Evolutionary conservation across 2,329 filamentous ascomycete species (phyloP), one percentile per base, ranked within the genome.

Genomic region (Fusarium sulawesiense): DNA sequence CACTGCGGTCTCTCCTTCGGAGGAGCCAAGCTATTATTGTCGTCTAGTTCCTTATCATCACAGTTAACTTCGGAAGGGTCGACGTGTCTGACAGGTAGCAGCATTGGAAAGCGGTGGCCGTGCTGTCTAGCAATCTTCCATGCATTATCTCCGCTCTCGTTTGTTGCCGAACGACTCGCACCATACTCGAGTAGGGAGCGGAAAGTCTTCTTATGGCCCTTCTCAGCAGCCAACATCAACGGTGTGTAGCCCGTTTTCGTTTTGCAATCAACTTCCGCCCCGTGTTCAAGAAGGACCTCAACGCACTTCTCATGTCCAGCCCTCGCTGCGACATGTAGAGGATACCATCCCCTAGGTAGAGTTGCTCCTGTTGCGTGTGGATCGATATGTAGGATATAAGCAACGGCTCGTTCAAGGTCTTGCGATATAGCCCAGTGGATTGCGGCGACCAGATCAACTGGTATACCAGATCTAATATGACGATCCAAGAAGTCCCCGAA

Each of bases 231-330:
- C 41, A 68, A 34, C 61, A 68, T 68, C 2, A 68, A 21, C 14
- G 65, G 61, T n/a, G 65, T 68, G 44, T 53, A 62, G 6, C 57
- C 42, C 3, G 45, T 49, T 29, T 62, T 68, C 4, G 61, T 64
- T n/a, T 32, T 49, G 4, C 48, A 66, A 40, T 68, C 42, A 21
- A 56, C 44, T 10, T 66, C 45, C 4, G 62, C 63, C 1, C 58
- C 56, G 30, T 66, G 63, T 4, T 40, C 30, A 21, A 68, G 51
- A 32, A 68, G 63, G 7, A 56, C 50, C n/a, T 14, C 10, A 37
- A 56, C 48, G 10, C 47, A 56, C 18, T 57, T 56, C 6, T 51
- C 34, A 8, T 34, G 48, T 9, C 50, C 64, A 7, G 21, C 37
- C 46, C 44, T 57, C 29, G 56, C 53, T 41, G 65, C 65, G n/a